Evolutionary conservation across 2,329 filamentous ascomycete genomes (phyloP), one percentile per base, ranked within the genome.

Genomic region (Beauveria caledonica): DNA sequence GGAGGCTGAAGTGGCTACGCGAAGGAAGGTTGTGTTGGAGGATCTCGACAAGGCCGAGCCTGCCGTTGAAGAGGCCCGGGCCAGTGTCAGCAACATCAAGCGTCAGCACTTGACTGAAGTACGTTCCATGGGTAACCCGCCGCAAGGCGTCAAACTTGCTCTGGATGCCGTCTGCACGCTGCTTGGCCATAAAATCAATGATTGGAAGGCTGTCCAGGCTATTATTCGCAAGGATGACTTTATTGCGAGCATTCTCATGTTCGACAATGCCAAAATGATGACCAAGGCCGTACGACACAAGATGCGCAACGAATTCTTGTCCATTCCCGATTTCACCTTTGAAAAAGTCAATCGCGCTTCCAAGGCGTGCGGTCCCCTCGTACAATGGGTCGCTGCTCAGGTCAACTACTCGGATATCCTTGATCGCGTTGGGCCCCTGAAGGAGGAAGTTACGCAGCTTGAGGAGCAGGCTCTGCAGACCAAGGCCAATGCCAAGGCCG

Each of bases 81-180:
- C 92, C 72, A 97, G 92, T 76, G 95, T 99, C 74, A 94, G 90
- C 78, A 97, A 95, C 79, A 99, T 99, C 79, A 99, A 97, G 80
- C 86, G 89, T 71, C 92, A 96, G 72, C 94, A 99, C 74, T 81
- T 99, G 65, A 97, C 92, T 13, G 94, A 99, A 85, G 93, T 99
- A 55, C 86, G 94, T 71, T 96, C 93, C 65, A 97, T 99, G 94
- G 86, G 87, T 66, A 95, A 91, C 68, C 94, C 94, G 7, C 94
- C 94, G 9, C 81, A 86, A 66, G 91, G 92, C 79, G 95, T 99
- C 67, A 88, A 91, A 70, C 85, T 97, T 67, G 91, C 94, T 2
- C 81, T 99, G 61, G 93, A 97, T 71, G 90, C 94, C n/a, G 95
- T 99, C 6, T 97, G 94, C 77, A 94, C 92, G 0, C 78, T 99